Evolutionary conservation across 768 basidiomycete genomes (phyloP).

Genomic region (Rubroboletus pulcherrimus): DNA sequence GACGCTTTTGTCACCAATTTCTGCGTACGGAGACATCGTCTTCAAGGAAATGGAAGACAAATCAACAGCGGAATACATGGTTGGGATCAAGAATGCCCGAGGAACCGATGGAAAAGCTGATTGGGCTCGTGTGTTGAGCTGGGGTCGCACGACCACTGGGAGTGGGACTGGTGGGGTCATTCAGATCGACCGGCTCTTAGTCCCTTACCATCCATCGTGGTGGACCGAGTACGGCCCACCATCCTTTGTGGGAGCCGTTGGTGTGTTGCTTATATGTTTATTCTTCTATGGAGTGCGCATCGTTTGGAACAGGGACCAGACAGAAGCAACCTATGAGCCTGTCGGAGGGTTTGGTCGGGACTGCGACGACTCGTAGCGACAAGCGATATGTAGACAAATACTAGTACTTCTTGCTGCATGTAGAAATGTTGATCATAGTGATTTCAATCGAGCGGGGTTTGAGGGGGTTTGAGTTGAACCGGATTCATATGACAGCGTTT

Average conservation of each 20-base stretch:
- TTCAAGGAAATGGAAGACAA: conserved; percentile 56
- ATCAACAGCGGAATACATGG: conserved; percentile 45
- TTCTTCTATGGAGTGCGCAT: conserved; percentile 73
- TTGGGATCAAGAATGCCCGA: conserved; percentile 71
- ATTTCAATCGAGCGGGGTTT: conserved; percentile 10
- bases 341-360: conserved; percentile 72
- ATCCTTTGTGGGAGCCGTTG: conserved; percentile 54
- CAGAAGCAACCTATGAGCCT: conserved; percentile 88
- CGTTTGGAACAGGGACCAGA: conserved; percentile 71
- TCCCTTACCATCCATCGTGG: conserved; percentile 87
- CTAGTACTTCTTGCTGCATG: conserved; percentile 9
- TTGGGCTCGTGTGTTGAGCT: conserved; percentile 62
- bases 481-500: conserved; percentile 26
- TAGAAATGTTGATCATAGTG: conserved; percentile 1
- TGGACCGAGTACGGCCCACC: conserved; percentile 76
- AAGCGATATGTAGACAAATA: conserved; percentile 14
- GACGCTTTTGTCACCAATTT: conserved; percentile 66
- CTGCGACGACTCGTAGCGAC: conserved; percentile 36
- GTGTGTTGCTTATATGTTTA: conserved; percentile 54
- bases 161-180: conserved; percentile 83
- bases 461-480: conserved; percentile 6
- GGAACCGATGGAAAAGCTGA: conserved; percentile 60
- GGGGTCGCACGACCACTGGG: conserved; percentile 75
- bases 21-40: conserved; percentile 78
- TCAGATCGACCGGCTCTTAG: conserved; percentile 76